These are phyloP conservation scores for Calonectria multiphialidica DNA, from an alignment of 2,329 filamentous ascomycete genomes.

Conservation along the genomic window DNA sequence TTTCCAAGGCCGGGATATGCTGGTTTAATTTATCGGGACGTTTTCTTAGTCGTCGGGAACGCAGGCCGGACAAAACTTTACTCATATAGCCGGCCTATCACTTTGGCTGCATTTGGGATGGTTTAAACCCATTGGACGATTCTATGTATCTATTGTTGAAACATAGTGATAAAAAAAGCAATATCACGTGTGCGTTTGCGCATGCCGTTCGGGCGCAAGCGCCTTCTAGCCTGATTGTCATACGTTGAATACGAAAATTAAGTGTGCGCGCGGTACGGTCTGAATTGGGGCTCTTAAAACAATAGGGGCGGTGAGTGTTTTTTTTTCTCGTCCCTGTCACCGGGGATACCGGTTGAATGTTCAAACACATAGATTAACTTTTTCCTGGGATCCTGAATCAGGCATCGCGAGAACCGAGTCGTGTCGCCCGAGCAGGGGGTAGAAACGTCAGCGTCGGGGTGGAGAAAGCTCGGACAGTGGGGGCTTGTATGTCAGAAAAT, in stretches of 20 bases:
- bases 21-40: neutral
- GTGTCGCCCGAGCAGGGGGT: neutral
- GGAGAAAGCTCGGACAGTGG: neutral
- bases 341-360: neutral
- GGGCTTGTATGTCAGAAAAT: neutral
- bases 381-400: neutral
- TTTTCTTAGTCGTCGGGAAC: neutral
- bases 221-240: neutral
- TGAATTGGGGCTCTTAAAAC: neutral
- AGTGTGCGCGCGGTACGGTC: neutral
- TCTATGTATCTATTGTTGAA: neutral
- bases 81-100: neutral
- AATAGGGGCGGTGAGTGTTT: neutral
- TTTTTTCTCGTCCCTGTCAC: neutral
- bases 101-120: neutral
- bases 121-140: neutral
- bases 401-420: neutral
- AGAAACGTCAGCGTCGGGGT: neutral
- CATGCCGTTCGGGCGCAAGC: neutral
- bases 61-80: neutral
- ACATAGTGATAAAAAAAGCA: neutral
- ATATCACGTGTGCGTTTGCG: neutral
- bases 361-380: neutral
- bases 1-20: slow-evolving; percentile 1
- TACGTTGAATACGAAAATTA: neutral